Conservation (phyloP, 805 yeast genomes). For the Candida awuae region DNA sequence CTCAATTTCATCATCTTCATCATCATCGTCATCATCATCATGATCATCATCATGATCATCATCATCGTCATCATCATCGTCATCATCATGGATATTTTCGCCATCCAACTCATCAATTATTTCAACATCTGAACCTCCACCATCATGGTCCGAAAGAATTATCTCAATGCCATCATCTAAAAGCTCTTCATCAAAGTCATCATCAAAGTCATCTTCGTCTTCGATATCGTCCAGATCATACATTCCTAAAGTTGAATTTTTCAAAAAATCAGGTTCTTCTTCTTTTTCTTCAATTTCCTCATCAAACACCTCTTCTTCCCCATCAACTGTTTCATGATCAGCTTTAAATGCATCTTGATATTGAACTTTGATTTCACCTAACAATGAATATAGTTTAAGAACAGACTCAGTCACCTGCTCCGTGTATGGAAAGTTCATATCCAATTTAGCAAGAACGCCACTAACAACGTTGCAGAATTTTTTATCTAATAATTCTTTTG, state of each 20-base stretch:
- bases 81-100: constrained; percentile 26
- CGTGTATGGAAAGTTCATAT: constrained; percentile 65
- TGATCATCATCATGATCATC: constrained; percentile 10
- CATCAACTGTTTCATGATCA: constrained; percentile 22
- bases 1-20: constrained; percentile 21
- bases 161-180: constrained; percentile 24
- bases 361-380: constrained; percentile 49
- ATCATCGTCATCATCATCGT: constrained; percentile 13
- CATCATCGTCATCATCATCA: constrained; percentile 27
- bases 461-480: constrained; percentile 53
- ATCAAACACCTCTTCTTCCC: constrained; percentile 29
- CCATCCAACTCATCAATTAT: constrained; percentile 21
- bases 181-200: constrained; percentile 19
- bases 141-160: constrained; percentile 23
- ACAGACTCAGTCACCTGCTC: constrained; percentile 50
- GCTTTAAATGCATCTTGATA: constrained; percentile 52
- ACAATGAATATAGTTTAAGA: constrained; percentile 48
- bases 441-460: constrained; percentile 53
- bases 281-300: constrained; percentile 46
- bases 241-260: constrained; percentile 90
- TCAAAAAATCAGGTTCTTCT: constrained; percentile 74
- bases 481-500: constrained; percentile 61
- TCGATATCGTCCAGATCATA: constrained; percentile 64
- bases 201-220: constrained; percentile 28
- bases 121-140: constrained; percentile 23